A percentile compares a stretch with the other conserved stretches of the same genome.
Conservation (phyloP, 768 basidiomycete genomes). For the Dioszegia hungarica region DNA sequence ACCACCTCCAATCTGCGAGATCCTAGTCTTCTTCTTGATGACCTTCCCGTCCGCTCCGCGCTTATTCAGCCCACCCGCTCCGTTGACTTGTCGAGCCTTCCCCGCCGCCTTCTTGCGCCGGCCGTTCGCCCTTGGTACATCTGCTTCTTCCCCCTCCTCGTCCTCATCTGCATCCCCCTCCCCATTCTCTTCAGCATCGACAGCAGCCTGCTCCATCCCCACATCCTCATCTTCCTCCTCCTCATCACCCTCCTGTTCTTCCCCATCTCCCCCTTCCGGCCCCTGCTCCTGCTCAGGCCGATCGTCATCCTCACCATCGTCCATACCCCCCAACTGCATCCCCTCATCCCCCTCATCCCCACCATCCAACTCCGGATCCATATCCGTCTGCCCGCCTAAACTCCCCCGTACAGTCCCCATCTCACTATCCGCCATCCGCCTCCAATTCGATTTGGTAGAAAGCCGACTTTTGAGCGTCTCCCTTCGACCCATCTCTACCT, state of each 20-base stretch:
- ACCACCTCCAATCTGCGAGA: constrained; percentile 14
- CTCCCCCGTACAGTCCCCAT: too few relatives aligned
- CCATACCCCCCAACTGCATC: neutral
- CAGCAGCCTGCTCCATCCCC: constrained; percentile 7
- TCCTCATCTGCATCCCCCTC: constrained; percentile 1
- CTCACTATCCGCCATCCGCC: too few relatives aligned
- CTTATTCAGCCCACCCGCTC: constrained; percentile 1
- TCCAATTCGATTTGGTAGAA: too few relatives aligned
- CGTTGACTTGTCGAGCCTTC: neutral
- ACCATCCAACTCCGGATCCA: neutral
- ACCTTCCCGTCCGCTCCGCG: neutral
- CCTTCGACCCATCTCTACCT: neutral
- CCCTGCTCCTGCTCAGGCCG: neutral
- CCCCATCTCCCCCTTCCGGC: neutral
- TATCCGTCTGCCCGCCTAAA: too few relatives aligned
- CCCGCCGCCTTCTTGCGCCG: neutral
- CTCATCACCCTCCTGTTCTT: neutral
- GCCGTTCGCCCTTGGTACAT: neutral
- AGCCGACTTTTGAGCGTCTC: constrained; percentile 7
- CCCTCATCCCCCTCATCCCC: constrained; percentile 7
- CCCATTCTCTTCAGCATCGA: constrained; percentile 8
- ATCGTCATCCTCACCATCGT: neutral
- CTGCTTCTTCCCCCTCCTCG: neutral
- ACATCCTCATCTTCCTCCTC: constrained; percentile 8
- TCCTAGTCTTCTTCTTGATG: constrained; percentile 11